Evolutionary conservation across 495 filamentous ascomycete genomes (phyloP).

Genomic region (Penicillium maclennaniae): DNA sequence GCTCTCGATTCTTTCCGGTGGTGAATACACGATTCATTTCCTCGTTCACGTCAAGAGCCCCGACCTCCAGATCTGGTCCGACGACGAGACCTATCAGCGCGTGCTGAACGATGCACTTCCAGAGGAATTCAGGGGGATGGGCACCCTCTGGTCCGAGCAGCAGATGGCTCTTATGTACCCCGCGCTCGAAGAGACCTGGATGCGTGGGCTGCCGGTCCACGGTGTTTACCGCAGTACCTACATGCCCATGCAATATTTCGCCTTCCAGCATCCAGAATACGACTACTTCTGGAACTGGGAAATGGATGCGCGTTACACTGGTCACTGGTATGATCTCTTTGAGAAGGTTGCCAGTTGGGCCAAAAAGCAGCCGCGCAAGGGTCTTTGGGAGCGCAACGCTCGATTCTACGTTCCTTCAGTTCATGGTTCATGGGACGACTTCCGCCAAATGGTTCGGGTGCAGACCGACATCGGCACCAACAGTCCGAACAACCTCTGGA

Average conservation of each 20-base stretch:
- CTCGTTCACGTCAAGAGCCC: slow-evolving; percentile 64
- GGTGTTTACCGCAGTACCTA: slow-evolving; percentile 87
- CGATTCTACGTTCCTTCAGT: slow-evolving; percentile 88
- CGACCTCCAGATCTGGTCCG: slow-evolving; percentile 62
- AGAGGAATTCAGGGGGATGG: slow-evolving; percentile 81
- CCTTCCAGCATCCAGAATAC: slow-evolving; percentile 85
- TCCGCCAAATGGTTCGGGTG: slow-evolving; percentile 85
- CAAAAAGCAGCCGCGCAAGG: slow-evolving; percentile 78
- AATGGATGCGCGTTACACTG: slow-evolving; percentile 93
- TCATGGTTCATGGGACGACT: slow-evolving; percentile 90
- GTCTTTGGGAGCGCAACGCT: slow-evolving; percentile 87
- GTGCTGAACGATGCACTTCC: slow-evolving; percentile 71
- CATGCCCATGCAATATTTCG: slow-evolving; percentile 93
- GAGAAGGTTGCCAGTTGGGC: slow-evolving; percentile 71
- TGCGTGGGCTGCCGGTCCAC: slow-evolving; percentile 73
- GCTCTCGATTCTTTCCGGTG: slow-evolving; percentile 58
- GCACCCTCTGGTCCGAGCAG: slow-evolving; percentile 83
- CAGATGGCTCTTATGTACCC: slow-evolving; percentile 90
- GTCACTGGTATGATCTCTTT: slow-evolving; percentile 93
- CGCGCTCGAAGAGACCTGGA: slow-evolving; percentile 69
- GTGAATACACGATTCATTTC: slow-evolving; percentile 61
- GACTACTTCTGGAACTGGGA: slow-evolving; percentile 99
- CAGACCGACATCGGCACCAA: slow-evolving; percentile 80
- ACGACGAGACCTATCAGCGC: slow-evolving; percentile 57
- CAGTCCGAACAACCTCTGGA: slow-evolving; percentile 69